These are phyloP conservation scores for Alisma plantagoaquatica DNA, from an alignment of 106 monocot species.

Conservation along the genomic window DNA sequence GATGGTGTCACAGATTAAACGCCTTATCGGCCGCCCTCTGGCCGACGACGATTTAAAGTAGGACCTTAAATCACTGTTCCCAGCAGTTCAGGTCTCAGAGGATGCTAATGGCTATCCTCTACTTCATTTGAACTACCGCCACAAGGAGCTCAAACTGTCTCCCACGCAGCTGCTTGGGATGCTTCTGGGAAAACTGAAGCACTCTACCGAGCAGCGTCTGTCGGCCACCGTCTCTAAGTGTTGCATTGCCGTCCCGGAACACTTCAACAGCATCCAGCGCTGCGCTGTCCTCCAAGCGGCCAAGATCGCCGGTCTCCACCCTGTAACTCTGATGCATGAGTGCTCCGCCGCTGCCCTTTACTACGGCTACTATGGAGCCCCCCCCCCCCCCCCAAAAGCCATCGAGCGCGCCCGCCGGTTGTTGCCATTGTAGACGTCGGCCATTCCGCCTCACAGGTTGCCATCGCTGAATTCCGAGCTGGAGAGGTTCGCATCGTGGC, in stretches of 20 bases:
- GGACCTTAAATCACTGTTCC: slow-evolving; percentile 36
- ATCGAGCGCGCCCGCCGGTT: slow-evolving; percentile 46
- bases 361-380: slow-evolving; percentile 84
- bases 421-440: slow-evolving; percentile 88
- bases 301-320: slow-evolving; percentile 53
- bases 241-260: slow-evolving; percentile 69
- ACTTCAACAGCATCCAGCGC: slow-evolving; percentile 70
- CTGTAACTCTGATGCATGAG: slow-evolving; percentile 63
- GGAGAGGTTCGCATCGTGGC: slow-evolving; percentile 69
- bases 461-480: slow-evolving; percentile 69
- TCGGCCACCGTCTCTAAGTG: slow-evolving; percentile 55
- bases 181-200: slow-evolving; percentile 60
- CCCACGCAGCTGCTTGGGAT: slow-evolving; percentile 69
- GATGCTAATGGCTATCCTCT: slow-evolving; percentile 65
- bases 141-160: slow-evolving; percentile 45
- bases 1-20: slow-evolving; percentile 70
- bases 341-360: slow-evolving; percentile 50
- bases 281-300: slow-evolving; percentile 66
- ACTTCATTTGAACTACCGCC: slow-evolving; percentile 49
- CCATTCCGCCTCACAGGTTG: slow-evolving; percentile 86
- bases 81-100: slow-evolving; percentile 59
- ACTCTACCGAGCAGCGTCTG: slow-evolving; percentile 66
- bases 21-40: slow-evolving; percentile 51
- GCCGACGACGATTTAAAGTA: slow-evolving; percentile 52
- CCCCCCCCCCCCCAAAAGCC: too few species aligned